Base-by-base conservation (phyloP, 495 filamentous ascomycete species). In the Massariosphaeria phaeospora region DNA sequence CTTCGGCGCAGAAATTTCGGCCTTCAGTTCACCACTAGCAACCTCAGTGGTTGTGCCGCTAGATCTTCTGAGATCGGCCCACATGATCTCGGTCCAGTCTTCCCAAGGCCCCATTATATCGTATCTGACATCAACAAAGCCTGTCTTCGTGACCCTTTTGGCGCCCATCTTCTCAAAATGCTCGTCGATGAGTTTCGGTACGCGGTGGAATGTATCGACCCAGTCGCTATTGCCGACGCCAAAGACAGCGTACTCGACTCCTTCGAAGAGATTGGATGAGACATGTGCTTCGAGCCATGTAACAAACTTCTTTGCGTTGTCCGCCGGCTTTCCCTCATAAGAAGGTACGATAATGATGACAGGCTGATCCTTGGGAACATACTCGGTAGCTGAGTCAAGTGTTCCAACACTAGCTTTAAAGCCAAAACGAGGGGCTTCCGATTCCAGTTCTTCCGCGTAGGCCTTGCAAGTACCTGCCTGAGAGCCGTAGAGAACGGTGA, bases 91-190 rank as follows among this genome's bases (percentile, higher is more conserved):
- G 11, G 12, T 27, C 45, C 40, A 55, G 11, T 55, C 40, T 35
- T 61, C 57, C 57, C 57, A 55, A 30, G 51, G 52, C 3, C 51
- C 56, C 26, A 59, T 46, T 33, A 59, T 48, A 29, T 53, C 44
- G 10, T 41, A 35, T 33, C 45, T 61, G 33, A 57, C 48, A 23
- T 59, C 56, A 12, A 54, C 56, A 35, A 33, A 41, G 5, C 49
- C 56, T 7, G 50, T 48, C 7, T 21, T 17, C 13, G 33, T 48
- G 18, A 53, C 33, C 29, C 42, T 36, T 17, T 36, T 23, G 6
- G 56, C 48, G 11, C 48, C 55, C 42, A 41, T 52, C 43, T 52
- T 59, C 18, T 42, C 48, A 20, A 59, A 54, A 11, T 34, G 40
- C 15, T 54, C 42, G 23, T 59, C 49, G 26, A 59, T 48, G 6